Percentiles rank a stretch among this genome's conserved stretches.
Conservation (phyloP, 2,329 filamentous ascomycete genomes). For the Colletotrichum tropicale region DNA sequence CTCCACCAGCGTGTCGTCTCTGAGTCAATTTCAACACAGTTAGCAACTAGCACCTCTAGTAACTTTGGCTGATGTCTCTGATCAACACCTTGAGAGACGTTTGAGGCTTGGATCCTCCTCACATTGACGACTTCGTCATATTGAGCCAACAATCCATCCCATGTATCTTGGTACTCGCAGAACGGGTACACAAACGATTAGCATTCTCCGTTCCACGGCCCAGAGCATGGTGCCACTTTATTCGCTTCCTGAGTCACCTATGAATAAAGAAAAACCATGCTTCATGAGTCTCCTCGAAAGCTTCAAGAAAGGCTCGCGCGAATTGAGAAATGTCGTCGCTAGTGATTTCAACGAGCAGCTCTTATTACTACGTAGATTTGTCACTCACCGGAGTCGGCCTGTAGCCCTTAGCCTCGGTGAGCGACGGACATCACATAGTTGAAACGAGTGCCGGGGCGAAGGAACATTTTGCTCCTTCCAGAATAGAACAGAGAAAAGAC, state of each 20-base stretch:
- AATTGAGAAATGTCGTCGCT: background rate
- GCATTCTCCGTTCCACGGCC: background rate
- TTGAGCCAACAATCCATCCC: background rate
- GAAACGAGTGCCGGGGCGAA: background rate
- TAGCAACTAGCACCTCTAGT: background rate
- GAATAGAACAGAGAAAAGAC: background rate
- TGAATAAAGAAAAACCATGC: background rate
- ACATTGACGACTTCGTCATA: background rate
- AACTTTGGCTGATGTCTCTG: background rate
- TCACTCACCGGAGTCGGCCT: background rate
- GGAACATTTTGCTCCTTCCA: background rate
- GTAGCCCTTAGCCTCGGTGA: background rate
- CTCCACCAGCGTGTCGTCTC: background rate
- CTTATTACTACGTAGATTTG: background rate
- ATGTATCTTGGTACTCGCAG: background rate
- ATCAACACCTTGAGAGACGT: background rate
- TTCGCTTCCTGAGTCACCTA: background rate
- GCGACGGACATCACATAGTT: background rate
- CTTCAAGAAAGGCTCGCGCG: background rate
- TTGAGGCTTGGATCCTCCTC: background rate
- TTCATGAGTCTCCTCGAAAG: background rate
- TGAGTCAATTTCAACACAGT: background rate
- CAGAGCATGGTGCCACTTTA: background rate
- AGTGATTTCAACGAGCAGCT: background rate
- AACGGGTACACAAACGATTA: background rate